These are phyloP conservation scores for Grigorovia transvaalensis DNA, from an alignment of 805 yeast genomes.

Conservation along the genomic window DNA sequence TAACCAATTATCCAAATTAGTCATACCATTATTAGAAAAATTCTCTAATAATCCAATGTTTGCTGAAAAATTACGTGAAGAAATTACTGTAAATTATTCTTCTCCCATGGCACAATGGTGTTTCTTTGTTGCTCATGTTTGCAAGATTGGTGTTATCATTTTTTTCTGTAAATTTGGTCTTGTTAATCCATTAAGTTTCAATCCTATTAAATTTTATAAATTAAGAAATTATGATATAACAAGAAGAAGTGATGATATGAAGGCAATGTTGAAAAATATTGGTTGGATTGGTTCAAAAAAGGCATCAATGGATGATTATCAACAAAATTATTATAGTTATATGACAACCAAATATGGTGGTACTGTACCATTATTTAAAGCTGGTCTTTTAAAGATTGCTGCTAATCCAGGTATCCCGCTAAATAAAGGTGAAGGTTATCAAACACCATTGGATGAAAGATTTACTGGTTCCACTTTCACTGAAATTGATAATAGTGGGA, in stretches of 20 bases:
- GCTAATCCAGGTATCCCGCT: slow-evolving; percentile 50
- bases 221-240: slow-evolving; percentile 25
- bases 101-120: slow-evolving; percentile 44
- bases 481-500: slow-evolving; percentile 28
- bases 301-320: slow-evolving; percentile 59
- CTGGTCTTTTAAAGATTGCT: slow-evolving; percentile 56
- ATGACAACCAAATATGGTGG: slow-evolving; percentile 63
- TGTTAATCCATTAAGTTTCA: slow-evolving; percentile 61
- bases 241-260: slow-evolving; percentile 24
- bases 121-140: slow-evolving; percentile 62
- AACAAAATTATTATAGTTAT: slow-evolving; percentile 53
- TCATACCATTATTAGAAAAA: slow-evolving; percentile 23
- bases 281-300: slow-evolving; percentile 96
- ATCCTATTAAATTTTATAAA: slow-evolving; percentile 27
- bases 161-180: slow-evolving; percentile 56
- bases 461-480: slow-evolving; percentile 29
- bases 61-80: slow-evolving; percentile 41
- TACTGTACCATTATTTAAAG: slow-evolving; percentile 61
- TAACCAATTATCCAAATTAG: slow-evolving; percentile 37
- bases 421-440: slow-evolving; percentile 76
- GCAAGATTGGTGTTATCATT: slow-evolving; percentile 50
- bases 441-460: slow-evolving; percentile 41
- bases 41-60: slow-evolving; percentile 32
- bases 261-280: slow-evolving; percentile 41
- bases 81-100: slow-evolving; percentile 33